These are phyloP conservation scores for Barbarea vulgaris DNA, from an alignment of 345 rosid genomes.

Conservation along the genomic window DNA sequence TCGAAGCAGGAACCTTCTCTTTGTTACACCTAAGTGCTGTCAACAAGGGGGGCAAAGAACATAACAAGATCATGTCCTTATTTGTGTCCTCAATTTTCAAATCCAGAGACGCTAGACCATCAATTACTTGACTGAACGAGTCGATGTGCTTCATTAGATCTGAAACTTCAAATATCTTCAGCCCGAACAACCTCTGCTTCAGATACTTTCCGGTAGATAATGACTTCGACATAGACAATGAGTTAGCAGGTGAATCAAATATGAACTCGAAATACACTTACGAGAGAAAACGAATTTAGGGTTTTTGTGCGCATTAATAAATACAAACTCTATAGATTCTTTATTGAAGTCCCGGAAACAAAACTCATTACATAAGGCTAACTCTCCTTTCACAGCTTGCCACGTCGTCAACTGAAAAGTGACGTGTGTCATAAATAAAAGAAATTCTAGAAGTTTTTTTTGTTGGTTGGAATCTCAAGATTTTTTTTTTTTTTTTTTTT, in stretches of 20 bases:
- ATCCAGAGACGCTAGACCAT: background rate
- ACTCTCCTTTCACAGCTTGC: background rate
- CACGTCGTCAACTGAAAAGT: background rate
- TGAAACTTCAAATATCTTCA: background rate
- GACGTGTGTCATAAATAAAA: background rate
- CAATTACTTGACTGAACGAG: background rate
- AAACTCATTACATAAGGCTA: background rate
- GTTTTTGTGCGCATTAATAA: background rate
- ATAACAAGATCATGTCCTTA: background rate
- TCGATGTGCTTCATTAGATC: background rate
- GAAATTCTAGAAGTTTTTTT: no score
- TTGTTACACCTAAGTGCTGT: background rate
- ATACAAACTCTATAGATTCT: background rate
- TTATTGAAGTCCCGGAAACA: background rate
- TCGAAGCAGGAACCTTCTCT: background rate
- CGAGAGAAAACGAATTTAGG: background rate
- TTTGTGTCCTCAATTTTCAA: background rate
- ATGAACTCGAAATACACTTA: background rate
- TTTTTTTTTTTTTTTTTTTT: no score
- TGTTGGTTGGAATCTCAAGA: no score
- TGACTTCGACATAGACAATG: background rate
- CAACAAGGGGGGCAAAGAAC: conserved; percentile 3
- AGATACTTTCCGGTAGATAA: background rate
- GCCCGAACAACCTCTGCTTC: background rate
- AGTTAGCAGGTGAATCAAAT: background rate